These are phyloP conservation scores for Aspergillus hiratsukae DNA, from an alignment of 2,329 filamentous ascomycete species.

Conservation along the genomic window DNA sequence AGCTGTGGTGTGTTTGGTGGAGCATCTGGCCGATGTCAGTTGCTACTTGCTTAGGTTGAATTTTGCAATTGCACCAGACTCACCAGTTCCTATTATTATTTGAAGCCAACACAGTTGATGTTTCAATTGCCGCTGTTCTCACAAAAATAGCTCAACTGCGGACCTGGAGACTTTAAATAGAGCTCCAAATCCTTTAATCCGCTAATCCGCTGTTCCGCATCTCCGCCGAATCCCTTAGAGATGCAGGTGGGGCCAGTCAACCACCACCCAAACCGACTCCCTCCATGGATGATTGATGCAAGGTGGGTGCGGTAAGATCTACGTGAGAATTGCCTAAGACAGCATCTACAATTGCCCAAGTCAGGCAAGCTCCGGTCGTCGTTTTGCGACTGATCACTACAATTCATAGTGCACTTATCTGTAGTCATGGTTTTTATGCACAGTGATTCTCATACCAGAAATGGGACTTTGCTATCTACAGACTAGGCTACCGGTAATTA, in stretches of 20 bases:
- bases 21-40: neutral
- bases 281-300: neutral
- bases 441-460: neutral
- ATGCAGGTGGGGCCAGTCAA: neutral
- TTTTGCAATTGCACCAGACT: neutral
- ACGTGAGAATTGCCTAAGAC: slow-evolving; percentile 10
- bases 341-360: slow-evolving; percentile 13
- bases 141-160: neutral
- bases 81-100: no score
- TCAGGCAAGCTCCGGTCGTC: slow-evolving; percentile 4
- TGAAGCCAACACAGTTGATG: neutral
- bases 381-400: no score
- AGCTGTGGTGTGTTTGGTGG: no score
- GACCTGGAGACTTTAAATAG: neutral
- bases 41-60: neutral
- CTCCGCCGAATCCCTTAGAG: neutral
- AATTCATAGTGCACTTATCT: neutral
- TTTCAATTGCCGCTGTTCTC: neutral
- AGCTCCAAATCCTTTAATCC: neutral
- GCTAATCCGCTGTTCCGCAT: neutral
- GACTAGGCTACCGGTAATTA: neutral
- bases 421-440: neutral
- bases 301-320: slow-evolving; percentile 8
- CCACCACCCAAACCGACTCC: neutral
- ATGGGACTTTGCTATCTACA: neutral